Conservation (phyloP, 1,284 basidiomycete genomes). For the Taiwanofungus camphoratus region DNA sequence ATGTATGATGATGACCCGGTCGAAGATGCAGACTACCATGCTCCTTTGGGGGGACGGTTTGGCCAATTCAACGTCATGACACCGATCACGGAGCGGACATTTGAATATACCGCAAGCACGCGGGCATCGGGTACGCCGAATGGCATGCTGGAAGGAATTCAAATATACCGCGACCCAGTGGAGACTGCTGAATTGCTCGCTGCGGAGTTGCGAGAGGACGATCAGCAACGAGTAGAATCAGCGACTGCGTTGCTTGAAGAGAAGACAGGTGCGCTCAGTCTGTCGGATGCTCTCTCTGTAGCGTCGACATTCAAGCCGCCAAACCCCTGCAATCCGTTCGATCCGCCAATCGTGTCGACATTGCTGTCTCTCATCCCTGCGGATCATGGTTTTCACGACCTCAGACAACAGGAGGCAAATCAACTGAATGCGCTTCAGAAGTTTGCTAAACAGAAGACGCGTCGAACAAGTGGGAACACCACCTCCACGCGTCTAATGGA, state of each 20-base stretch:
- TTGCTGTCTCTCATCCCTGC: conserved; percentile 66
- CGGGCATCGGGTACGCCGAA: conserved; percentile 41
- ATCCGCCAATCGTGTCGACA: conserved; percentile 57
- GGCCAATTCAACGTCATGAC: conserved; percentile 87
- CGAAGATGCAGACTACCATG: conserved; percentile 37
- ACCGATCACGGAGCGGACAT: conserved; percentile 89
- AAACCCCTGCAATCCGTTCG: conserved; percentile 89
- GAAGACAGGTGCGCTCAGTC: conserved; percentile 53
- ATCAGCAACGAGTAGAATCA: conserved; percentile 22
- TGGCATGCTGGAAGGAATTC: conserved; percentile 19
- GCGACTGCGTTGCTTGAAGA: conserved; percentile 34
- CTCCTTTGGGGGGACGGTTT: conserved; percentile 62
- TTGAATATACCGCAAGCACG: conserved; percentile 75
- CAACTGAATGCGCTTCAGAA: conserved; percentile 66
- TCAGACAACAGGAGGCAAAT: conserved; percentile 46
- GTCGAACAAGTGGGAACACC: conserved; percentile 44
- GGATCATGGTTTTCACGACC: conserved; percentile 65
- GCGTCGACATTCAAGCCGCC: conserved; percentile 62
- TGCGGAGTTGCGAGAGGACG: conserved; percentile 28
- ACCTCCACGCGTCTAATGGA: conserved; percentile 35
- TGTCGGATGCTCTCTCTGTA: conserved; percentile 56
- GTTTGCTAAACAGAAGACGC: conserved; percentile 49
- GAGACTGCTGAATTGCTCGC: conserved; percentile 36
- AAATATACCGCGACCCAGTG: conserved; percentile 40
- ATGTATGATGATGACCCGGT: conserved; percentile 28